Evolutionary conservation across 208 protist genomes (phyloP).

Genomic region (Trichomonas vaginalis): DNA sequence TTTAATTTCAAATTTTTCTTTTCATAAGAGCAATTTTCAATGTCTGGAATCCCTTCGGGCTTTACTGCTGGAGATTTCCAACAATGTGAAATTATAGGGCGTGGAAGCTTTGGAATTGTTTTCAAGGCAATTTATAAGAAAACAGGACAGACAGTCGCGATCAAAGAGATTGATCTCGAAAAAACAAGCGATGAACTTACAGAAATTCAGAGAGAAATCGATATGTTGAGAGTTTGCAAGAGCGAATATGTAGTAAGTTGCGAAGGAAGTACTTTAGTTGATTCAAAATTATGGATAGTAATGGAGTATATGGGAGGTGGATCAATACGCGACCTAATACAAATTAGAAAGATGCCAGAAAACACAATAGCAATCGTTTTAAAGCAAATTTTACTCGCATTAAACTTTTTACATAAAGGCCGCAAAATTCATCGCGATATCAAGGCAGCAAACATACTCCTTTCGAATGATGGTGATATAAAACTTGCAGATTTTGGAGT

Average conservation of each 20-base stretch:
- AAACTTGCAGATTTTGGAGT: slow-evolving; percentile 43
- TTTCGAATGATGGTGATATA: slow-evolving; percentile 25
- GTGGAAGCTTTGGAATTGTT: neutral
- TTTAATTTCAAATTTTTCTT: no score
- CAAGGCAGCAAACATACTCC: slow-evolving; percentile 35
- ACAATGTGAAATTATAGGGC: neutral
- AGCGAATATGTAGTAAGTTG: slow-evolving; percentile 53
- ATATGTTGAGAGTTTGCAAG: slow-evolving; percentile 52
- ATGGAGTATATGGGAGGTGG: slow-evolving; percentile 70
- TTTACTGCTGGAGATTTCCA: neutral
- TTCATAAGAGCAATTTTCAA: no score
- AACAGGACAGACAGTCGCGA: slow-evolving; percentile 44
- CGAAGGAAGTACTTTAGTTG: slow-evolving; percentile 58
- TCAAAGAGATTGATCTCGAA: slow-evolving; percentile 72
- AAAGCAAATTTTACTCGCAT: slow-evolving; percentile 33
- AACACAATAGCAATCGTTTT: neutral
- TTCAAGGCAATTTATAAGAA: neutral
- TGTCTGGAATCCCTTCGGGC: neutral
- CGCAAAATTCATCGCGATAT: slow-evolving; percentile 58
- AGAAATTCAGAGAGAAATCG: slow-evolving; percentile 68
- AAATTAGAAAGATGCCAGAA: neutral
- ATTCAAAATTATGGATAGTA: slow-evolving; percentile 65
- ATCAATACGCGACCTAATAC: slow-evolving; percentile 36
- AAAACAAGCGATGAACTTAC: slow-evolving; percentile 68
- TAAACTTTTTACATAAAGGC: slow-evolving; percentile 61